These are phyloP conservation scores for Asclepias syriaca DNA, from an alignment of 257 asterid species.

Conservation along the genomic window DNA sequence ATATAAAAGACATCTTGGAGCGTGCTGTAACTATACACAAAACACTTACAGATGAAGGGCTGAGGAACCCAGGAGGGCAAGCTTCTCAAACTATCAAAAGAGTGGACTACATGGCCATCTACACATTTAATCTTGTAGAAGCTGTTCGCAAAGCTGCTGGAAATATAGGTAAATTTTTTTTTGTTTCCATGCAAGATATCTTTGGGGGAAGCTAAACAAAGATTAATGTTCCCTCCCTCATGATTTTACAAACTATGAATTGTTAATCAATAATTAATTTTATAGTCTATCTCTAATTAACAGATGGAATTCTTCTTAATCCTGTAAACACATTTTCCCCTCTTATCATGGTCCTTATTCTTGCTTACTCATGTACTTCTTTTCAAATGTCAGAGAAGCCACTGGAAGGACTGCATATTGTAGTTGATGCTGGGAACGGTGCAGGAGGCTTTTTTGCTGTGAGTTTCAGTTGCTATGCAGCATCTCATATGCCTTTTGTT, in stretches of 20 bases:
- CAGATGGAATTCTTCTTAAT: neutral
- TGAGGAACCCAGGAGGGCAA: constrained; percentile 37
- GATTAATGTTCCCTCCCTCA: constrained; percentile 5
- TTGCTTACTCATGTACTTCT: constrained; percentile 24
- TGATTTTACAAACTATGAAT: neutral
- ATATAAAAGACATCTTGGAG: constrained; percentile 90
- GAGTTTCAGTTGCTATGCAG: constrained; percentile 31
- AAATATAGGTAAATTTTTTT: constrained; percentile 44
- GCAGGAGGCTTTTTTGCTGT: constrained; percentile 98
- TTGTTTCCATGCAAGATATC: neutral
- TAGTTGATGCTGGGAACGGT: constrained; percentile 99
- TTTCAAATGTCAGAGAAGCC: constrained; percentile 73
- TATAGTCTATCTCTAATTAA: neutral
- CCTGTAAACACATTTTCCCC: constrained; percentile 4
- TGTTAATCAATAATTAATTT: constrained; percentile 1
- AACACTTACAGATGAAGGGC: constrained; percentile 51
- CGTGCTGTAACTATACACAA: constrained; percentile 65
- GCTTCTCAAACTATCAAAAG: constrained; percentile 48
- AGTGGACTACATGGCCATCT: constrained; percentile 83
- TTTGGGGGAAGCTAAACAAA: neutral
- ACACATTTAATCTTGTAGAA: constrained; percentile 87
- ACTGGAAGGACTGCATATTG: constrained; percentile 89
- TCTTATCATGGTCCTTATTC: constrained; percentile 8
- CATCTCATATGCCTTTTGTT: constrained; percentile 10
- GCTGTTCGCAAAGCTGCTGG: constrained; percentile 98